A percentile compares a stretch with the other conserved stretches of the same genome.
Conservation (phyloP, 2,329 filamentous ascomycete genomes). For the Podosphaera xanthii region DNA sequence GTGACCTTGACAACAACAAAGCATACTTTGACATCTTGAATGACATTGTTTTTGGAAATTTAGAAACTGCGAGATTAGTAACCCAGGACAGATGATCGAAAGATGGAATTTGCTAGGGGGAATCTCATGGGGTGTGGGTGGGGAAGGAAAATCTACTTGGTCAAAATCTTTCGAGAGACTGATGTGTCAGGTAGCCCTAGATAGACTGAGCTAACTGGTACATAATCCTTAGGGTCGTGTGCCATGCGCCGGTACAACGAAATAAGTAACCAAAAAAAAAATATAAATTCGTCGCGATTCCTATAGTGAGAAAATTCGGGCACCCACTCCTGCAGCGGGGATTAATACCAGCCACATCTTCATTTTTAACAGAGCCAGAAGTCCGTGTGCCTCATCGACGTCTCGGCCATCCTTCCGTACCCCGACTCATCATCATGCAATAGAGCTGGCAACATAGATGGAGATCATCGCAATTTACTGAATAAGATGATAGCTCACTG, state of each 20-base stretch:
- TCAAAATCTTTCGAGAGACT: too few species aligned
- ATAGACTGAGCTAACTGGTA: too few species aligned
- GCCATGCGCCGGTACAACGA: background rate
- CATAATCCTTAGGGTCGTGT: too few species aligned
- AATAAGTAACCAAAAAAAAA: too few species aligned
- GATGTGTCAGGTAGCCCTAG: too few species aligned
- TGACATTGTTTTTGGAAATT: background rate
- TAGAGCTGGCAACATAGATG: background rate
- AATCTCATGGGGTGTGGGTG: too few species aligned
- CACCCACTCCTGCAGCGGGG: background rate
- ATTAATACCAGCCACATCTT: too few species aligned
- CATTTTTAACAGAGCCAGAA: background rate
- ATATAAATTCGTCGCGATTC: background rate
- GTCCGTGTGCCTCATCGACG: background rate
- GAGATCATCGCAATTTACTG: background rate
- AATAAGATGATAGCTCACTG: background rate
- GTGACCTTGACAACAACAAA: background rate
- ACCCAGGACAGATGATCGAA: too few species aligned
- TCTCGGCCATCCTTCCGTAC: background rate
- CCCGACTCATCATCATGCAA: background rate
- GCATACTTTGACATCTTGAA: background rate
- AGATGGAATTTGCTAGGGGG: too few species aligned
- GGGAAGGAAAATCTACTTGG: too few species aligned
- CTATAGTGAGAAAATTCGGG: background rate
- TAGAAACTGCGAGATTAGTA: too few species aligned